Evolutionary conservation across 2,329 filamentous ascomycete species (phyloP).

Genomic region (Epichloe sylvatica): DNA sequence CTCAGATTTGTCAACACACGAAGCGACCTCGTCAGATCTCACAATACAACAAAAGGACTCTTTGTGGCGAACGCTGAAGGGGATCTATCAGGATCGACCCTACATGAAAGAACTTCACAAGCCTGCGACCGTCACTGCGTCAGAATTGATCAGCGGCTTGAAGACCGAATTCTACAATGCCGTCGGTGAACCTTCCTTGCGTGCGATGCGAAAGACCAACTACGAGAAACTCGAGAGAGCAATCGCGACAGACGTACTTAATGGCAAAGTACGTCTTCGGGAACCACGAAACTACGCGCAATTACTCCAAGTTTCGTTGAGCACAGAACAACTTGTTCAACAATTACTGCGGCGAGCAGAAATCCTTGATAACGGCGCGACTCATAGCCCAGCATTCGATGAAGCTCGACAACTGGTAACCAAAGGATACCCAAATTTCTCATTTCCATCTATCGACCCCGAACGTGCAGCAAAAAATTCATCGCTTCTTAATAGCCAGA

Average conservation of each 20-base stretch:
- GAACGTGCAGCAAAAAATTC: constrained; percentile 14
- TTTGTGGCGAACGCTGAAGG: constrained; percentile 19
- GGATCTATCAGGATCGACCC: constrained; percentile 18
- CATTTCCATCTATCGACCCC: constrained; percentile 17
- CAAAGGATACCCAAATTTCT: constrained; percentile 10
- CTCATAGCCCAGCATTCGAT: constrained; percentile 15
- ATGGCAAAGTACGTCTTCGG: constrained; percentile 10
- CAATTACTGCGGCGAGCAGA: constrained; percentile 17
- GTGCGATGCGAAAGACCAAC: constrained; percentile 11
- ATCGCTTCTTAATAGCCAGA: constrained; percentile 14
- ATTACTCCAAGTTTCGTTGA: constrained; percentile 14
- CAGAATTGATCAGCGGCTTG: constrained; percentile 15
- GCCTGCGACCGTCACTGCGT: constrained; percentile 15
- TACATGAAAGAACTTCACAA: constrained; percentile 23
- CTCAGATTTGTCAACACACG: constrained; percentile 4
- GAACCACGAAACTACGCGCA: constrained; percentile 14
- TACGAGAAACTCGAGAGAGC: constrained; percentile 18
- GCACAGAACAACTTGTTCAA: constrained; percentile 15
- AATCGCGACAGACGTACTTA: constrained; percentile 16
- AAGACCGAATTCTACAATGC: constrained; percentile 17
- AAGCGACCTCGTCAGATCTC: constrained; percentile 9
- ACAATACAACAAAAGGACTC: constrained; percentile 17
- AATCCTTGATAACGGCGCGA: constrained; percentile 10
- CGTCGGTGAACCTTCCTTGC: constrained; percentile 11
- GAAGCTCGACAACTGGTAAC: constrained; percentile 15